Conservation (phyloP, 2,329 filamentous ascomycete species). For the Beauveria brongniartii region DNA sequence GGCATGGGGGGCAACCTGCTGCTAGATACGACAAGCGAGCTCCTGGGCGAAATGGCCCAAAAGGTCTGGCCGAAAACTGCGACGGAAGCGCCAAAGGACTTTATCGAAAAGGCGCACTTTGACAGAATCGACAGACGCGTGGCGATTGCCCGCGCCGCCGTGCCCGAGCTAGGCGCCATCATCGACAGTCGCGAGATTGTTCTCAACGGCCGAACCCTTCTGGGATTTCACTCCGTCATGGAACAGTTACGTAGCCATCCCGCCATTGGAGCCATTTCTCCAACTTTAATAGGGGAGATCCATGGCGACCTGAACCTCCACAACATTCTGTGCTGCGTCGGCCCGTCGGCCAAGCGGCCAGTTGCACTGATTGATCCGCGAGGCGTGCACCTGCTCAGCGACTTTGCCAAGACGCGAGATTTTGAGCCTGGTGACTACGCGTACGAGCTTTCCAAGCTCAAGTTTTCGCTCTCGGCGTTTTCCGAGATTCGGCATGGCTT, state of each 20-base stretch:
- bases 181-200: neutral
- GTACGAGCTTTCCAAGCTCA: constrained; percentile 7
- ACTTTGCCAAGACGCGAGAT: constrained; percentile 1
- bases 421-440: constrained; percentile 9
- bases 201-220: constrained; percentile 2
- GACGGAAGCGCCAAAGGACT: neutral
- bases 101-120: constrained; percentile 10
- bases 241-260: neutral
- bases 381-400: constrained; percentile 9
- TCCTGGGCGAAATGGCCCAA: neutral
- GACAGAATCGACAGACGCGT: constrained; percentile 4
- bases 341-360: neutral
- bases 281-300: constrained; percentile 2
- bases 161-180: constrained; percentile 1
- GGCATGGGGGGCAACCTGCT: constrained; percentile 20
- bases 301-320: constrained; percentile 9
- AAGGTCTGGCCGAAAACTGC: neutral
- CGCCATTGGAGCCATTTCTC: neutral
- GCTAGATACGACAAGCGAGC: constrained; percentile 9
- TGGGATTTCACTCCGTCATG: neutral
- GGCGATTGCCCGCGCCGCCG: constrained; percentile 2
- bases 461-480: constrained; percentile 6
- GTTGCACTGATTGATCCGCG: constrained; percentile 9
- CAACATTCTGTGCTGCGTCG: constrained; percentile 7
- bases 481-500: constrained; percentile 7